A percentile compares a stretch with the other conserved stretches of the same genome.
These are phyloP conservation scores for Apiotrichum gamsii DNA, from an alignment of 1,284 basidiomycete species.

Conservation along the genomic window DNA sequence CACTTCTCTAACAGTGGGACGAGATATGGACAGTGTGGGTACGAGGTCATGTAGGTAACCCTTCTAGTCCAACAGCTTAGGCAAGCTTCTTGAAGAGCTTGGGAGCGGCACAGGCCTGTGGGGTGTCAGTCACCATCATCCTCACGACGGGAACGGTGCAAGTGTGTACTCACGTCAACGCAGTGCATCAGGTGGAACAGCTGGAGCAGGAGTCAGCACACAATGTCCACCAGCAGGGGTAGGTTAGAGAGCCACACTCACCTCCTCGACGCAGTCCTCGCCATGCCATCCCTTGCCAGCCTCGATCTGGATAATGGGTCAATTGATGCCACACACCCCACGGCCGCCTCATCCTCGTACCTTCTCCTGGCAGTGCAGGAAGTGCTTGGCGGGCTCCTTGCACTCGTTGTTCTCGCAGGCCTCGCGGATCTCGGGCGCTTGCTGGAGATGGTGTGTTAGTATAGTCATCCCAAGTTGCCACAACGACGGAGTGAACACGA, in stretches of 20 bases:
- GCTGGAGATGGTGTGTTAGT: too few species aligned
- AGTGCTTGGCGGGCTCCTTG: constrained; percentile 68
- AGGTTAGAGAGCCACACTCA: too few species aligned
- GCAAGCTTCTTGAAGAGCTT: constrained; percentile 63
- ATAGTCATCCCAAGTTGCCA: too few species aligned
- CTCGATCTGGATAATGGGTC: constrained; percentile 48
- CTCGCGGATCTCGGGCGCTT: constrained; percentile 62
- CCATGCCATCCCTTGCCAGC: constrained; percentile 73
- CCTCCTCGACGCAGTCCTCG: constrained; percentile 89
- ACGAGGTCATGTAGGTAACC: too few species aligned
- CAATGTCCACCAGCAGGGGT: too few species aligned
- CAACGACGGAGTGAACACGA: too few species aligned
- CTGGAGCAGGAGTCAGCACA: constrained; percentile 8
- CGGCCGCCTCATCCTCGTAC: too few species aligned
- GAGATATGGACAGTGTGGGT: too few species aligned
- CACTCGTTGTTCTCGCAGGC: constrained; percentile 71
- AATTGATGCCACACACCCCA: too few species aligned
- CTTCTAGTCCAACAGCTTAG: constrained; percentile 26
- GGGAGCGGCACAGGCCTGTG: constrained; percentile 67
- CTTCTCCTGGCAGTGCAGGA: constrained; percentile 84
- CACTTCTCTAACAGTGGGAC: constrained; percentile 3
- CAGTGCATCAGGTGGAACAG: constrained; percentile 66
- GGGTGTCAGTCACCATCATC: background rate
- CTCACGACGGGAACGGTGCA: background rate
- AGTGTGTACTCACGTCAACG: constrained; percentile 60